Conservation (phyloP, 306 rosid genomes). For the Morella rubra region DNA sequence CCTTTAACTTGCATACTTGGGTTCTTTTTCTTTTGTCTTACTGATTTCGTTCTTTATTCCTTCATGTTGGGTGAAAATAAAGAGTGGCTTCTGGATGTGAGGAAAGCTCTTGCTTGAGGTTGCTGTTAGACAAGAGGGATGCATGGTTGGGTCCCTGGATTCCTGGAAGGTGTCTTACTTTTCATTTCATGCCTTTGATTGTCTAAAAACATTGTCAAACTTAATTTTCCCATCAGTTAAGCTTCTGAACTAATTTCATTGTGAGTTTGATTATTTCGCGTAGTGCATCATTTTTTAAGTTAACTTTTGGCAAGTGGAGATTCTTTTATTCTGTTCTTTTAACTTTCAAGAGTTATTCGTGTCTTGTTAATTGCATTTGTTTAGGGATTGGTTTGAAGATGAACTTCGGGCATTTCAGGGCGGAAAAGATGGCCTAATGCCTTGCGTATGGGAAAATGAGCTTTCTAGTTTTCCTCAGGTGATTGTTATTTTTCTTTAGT, state of each 20-base stretch:
- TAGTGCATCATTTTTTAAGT: neutral
- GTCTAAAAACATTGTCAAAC: neutral
- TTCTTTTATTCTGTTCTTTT: neutral
- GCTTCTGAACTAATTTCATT: conserved; percentile 7
- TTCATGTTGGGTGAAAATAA: conserved; percentile 30
- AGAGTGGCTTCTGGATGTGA: conserved; percentile 84
- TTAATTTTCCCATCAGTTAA: neutral
- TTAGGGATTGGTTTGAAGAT: conserved; percentile 98
- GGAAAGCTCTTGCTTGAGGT: conserved; percentile 95
- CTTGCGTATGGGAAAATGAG: conserved; percentile 87
- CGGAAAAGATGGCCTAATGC: conserved; percentile 86
- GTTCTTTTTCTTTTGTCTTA: conserved; percentile 16
- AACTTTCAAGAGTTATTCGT: conserved; percentile 9
- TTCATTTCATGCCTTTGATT: conserved; percentile 18
- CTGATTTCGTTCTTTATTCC: conserved; percentile 35
- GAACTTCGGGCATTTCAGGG: conserved; percentile 99
- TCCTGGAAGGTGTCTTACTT: conserved; percentile 82
- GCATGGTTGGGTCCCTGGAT: conserved; percentile 99
- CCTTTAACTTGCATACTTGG: neutral
- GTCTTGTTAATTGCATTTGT: conserved; percentile 24
- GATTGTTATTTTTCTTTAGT: conserved; percentile 8
- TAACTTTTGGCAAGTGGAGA: conserved; percentile 5
- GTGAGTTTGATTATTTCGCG: neutral
- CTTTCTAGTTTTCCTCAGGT: conserved; percentile 94
- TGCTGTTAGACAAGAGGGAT: conserved; percentile 89